A percentile compares a stretch with the other conserved stretches of the same genome.
phyloP scores from a whole-genome alignment of 345 rosid species.

The Aquilaria sinensis region DNA sequence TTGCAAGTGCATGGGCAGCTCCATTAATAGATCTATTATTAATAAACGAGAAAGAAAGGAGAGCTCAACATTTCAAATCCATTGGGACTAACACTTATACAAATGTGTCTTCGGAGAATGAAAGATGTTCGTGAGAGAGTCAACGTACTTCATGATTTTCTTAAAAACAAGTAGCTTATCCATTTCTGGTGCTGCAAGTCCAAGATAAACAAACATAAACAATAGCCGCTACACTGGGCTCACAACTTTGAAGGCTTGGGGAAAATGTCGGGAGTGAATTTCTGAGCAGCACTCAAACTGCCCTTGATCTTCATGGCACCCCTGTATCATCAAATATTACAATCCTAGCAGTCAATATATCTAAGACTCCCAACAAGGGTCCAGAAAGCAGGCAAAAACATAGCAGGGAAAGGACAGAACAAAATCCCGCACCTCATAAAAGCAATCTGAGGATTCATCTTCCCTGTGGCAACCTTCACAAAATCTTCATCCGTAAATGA shows the following conservation, averaged over 20 bases:
- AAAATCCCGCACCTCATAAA: slow-evolving; percentile 58
- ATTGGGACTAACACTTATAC: too few relatives aligned
- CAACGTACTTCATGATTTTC: too few relatives aligned
- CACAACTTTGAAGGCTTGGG: slow-evolving; percentile 93
- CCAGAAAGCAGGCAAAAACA: background rate
- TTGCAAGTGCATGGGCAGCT: too few relatives aligned
- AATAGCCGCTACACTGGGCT: slow-evolving; percentile 10
- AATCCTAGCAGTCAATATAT: background rate
- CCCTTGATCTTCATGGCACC: slow-evolving; percentile 96
- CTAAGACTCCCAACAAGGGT: background rate
- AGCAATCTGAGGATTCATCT: slow-evolving; percentile 95
- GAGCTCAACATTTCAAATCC: too few relatives aligned
- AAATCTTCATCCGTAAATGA: slow-evolving; percentile 92
- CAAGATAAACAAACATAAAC: too few relatives aligned
- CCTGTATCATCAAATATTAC: slow-evolving; percentile 34
- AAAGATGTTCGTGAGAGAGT: too few relatives aligned
- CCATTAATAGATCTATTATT: too few relatives aligned
- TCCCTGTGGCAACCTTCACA: slow-evolving; percentile 80
- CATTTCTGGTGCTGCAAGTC: too few relatives aligned
- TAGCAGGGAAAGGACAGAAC: background rate
- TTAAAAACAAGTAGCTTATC: too few relatives aligned
- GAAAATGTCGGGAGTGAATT: slow-evolving; percentile 95
- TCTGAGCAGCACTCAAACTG: slow-evolving; percentile 90
- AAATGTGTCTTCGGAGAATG: too few relatives aligned
- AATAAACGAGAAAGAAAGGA: too few relatives aligned